Evolutionary conservation across 371 early-diverging fungal species (phyloP).

Genomic region (Chytridium lagenaria): DNA sequence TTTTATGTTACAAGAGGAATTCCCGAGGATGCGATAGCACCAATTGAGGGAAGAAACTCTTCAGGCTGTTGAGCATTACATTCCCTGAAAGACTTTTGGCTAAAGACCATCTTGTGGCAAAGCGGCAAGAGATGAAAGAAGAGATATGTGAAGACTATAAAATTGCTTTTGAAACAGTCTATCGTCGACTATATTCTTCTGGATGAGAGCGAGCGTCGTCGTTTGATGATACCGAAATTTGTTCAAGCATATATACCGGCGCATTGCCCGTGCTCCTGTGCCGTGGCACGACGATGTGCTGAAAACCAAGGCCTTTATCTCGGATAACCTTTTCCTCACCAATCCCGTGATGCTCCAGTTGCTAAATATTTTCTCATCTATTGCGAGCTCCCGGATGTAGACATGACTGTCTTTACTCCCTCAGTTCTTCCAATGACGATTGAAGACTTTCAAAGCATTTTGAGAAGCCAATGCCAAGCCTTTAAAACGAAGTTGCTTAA

Average conservation of each 20-base stretch:
- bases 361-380: conserved; percentile 43
- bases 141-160: conserved; percentile 50
- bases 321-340: conserved; percentile 54
- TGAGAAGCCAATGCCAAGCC: conserved; percentile 54
- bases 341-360: conserved; percentile 59
- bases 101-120: conserved; percentile 38
- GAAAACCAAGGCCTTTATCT: conserved; percentile 36
- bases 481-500: conserved; percentile 55
- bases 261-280: conserved; percentile 58
- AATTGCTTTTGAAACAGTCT: conserved; percentile 50
- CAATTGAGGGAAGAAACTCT: conserved; percentile 41
- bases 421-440: conserved; percentile 55
- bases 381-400: conserved; percentile 48
- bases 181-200: conserved; percentile 63
- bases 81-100: conserved; percentile 36
- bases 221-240: conserved; percentile 54
- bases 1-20: conserved; percentile 55
- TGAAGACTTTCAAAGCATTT: conserved; percentile 55
- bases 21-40: conserved; percentile 46
- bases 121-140: conserved; percentile 29
- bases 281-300: conserved; percentile 58
- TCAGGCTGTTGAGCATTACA: conserved; percentile 26
- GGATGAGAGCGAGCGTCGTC: conserved; percentile 51
- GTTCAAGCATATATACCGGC: conserved; percentile 38
- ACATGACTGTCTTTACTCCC: conserved; percentile 53